A percentile compares a stretch with the other conserved stretches of the same genome.
Conservation (phyloP, 306 rosid species). For the Senna siamea region DNA sequence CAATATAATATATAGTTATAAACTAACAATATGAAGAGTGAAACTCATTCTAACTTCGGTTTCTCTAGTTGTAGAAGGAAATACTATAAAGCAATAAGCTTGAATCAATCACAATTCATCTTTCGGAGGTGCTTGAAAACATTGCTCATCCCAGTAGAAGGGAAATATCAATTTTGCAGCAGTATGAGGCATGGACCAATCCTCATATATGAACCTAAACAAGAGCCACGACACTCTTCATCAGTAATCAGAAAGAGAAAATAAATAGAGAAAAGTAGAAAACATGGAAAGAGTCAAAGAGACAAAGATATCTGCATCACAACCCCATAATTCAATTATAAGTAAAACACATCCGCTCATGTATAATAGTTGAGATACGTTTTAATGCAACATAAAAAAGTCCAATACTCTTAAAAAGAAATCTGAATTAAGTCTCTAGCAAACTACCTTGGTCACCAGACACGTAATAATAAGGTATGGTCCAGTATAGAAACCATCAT, state of each 20-base stretch:
- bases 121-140: constrained; percentile 58
- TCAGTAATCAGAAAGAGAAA: constrained; percentile 13
- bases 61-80: constrained; percentile 11
- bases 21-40: neutral
- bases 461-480: neutral
- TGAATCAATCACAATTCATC: constrained; percentile 65
- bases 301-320: constrained; percentile 18
- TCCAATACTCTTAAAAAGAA: neutral
- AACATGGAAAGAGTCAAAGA: constrained; percentile 32
- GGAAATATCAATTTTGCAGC: constrained; percentile 88
- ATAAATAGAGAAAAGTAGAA: neutral
- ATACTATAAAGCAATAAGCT: constrained; percentile 19
- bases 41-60: constrained; percentile 18
- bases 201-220: constrained; percentile 75
- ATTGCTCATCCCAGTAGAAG: constrained; percentile 77
- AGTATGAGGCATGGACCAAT: constrained; percentile 90
- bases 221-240: constrained; percentile 33
- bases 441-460: constrained; percentile 16
- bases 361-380: constrained; percentile 5
- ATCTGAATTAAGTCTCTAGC: constrained; percentile 15
- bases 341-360: neutral
- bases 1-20: too few relatives aligned
- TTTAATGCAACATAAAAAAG: neutral
- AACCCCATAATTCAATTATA: neutral
- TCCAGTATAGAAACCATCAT: constrained; percentile 7